Percentiles rank a stretch among this genome's conserved stretches.
These are phyloP conservation scores for Antarctomyces pellizariae DNA, from an alignment of 495 filamentous ascomycete species.

Conservation along the genomic window DNA sequence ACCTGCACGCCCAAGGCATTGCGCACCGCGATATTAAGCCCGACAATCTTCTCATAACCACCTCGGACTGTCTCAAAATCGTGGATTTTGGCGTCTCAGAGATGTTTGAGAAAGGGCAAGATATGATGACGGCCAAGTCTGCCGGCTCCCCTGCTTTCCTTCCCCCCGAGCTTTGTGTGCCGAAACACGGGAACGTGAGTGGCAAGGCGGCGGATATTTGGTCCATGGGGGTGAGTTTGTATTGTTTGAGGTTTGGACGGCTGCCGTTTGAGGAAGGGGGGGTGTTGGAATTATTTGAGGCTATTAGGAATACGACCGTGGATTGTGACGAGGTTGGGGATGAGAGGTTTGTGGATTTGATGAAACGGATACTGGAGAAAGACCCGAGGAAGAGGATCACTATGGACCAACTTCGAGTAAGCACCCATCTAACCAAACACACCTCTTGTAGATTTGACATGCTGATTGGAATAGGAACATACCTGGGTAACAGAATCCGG, in stretches of 20 bases:
- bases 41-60: slow-evolving; percentile 78
- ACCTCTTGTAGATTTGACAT: slow-evolving; percentile 1
- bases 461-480: slow-evolving; percentile 37
- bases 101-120: slow-evolving; percentile 77
- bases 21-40: slow-evolving; percentile 97
- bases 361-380: slow-evolving; percentile 47
- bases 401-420: slow-evolving; percentile 61
- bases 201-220: slow-evolving; percentile 87
- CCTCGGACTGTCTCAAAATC: slow-evolving; percentile 81
- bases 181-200: slow-evolving; percentile 68
- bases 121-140: slow-evolving; percentile 86
- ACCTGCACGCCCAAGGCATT: slow-evolving; percentile 84
- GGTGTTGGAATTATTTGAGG: slow-evolving; percentile 71
- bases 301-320: slow-evolving; percentile 44
- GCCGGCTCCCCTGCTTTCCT: slow-evolving; percentile 91
- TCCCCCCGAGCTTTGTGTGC: slow-evolving; percentile 77
- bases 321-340: slow-evolving; percentile 30
- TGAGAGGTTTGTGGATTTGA: slow-evolving; percentile 39
- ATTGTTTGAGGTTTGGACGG: slow-evolving; percentile 70
- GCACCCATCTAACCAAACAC: slow-evolving; percentile 3
- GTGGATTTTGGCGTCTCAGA: slow-evolving; percentile 97
- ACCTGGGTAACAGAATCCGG: slow-evolving; percentile 82
- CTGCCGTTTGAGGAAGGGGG: slow-evolving; percentile 63
- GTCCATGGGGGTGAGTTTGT: slow-evolving; percentile 95
- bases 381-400: slow-evolving; percentile 56